Evolutionary conservation across 805 yeast genomes (phyloP).

Genomic region (Cyberlindnera bimundalis): DNA sequence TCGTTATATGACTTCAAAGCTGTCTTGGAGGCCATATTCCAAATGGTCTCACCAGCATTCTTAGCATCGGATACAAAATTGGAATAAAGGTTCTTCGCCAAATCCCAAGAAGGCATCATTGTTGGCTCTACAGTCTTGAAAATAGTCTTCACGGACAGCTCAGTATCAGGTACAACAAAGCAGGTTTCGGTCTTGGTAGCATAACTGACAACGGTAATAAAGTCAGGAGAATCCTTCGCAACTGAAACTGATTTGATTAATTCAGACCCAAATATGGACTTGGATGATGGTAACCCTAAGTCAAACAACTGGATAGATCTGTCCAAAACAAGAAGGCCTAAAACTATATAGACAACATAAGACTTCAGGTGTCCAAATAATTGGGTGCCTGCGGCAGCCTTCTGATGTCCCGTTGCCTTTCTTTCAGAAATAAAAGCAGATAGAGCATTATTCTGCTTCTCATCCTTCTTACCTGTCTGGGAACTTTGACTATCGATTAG

Average conservation of each 20-base stretch:
- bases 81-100: constrained; percentile 8
- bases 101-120: constrained; percentile 14
- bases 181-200: constrained; percentile 18
- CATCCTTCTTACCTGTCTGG: too few species aligned
- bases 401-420: too few species aligned
- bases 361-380: constrained; percentile 4
- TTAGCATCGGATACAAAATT: constrained; percentile 11
- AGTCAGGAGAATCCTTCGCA: constrained; percentile 1
- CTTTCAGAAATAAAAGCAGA: too few species aligned
- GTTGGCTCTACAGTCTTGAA: constrained; percentile 7
- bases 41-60: constrained; percentile 2
- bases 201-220: constrained; percentile 15
- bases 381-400: background rate
- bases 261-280: constrained; percentile 5
- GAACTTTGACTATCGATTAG: constrained; percentile 3
- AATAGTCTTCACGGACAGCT: constrained; percentile 13
- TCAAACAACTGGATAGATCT: constrained; percentile 19
- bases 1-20: background rate
- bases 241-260: too few species aligned
- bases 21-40: constrained; percentile 1
- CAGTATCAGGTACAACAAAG: constrained; percentile 11
- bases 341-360: constrained; percentile 11
- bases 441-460: too few species aligned
- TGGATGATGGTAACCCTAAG: constrained; percentile 11
- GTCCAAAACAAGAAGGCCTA: constrained; percentile 21